phyloP scores from a whole-genome alignment of 176 grass and related monocot genomes.

The Oryza australiensis region DNA sequence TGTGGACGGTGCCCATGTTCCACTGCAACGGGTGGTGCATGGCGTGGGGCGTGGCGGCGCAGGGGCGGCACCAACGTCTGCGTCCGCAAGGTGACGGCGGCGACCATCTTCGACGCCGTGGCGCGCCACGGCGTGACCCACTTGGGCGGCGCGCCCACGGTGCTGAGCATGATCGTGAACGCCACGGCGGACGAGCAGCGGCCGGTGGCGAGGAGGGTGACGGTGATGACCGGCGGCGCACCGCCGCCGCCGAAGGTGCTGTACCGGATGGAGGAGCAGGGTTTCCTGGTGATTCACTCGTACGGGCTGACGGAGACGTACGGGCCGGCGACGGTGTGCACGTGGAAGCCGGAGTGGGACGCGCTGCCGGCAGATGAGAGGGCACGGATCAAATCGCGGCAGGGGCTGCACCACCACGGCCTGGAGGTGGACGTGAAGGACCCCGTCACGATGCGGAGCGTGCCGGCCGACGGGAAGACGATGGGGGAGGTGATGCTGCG shows the following conservation, averaged over 20 bases:
- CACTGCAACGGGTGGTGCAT: slow-evolving; percentile 94
- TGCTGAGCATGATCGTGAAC: slow-evolving; percentile 77
- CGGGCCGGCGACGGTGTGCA: slow-evolving; percentile 59
- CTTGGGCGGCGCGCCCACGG: slow-evolving; percentile 74
- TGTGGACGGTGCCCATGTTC: slow-evolving; percentile 93
- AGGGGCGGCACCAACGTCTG: slow-evolving; percentile 77
- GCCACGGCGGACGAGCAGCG: slow-evolving; percentile 37
- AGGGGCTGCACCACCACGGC: slow-evolving; percentile 72
- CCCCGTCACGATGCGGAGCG: slow-evolving; percentile 59
- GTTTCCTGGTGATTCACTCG: slow-evolving; percentile 64
- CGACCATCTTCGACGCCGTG: slow-evolving; percentile 55
- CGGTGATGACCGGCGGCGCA: slow-evolving; percentile 64
- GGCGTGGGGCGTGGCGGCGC: slow-evolving; percentile 66
- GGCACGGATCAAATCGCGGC: slow-evolving; percentile 67
- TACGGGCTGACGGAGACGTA: slow-evolving; percentile 96
- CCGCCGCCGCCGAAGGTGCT: slow-evolving; percentile 64
- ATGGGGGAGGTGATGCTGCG: slow-evolving; percentile 91
- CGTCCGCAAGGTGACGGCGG: slow-evolving; percentile 52
- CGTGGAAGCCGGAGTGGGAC: slow-evolving; percentile 88
- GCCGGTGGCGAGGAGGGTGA: slow-evolving; percentile 33
- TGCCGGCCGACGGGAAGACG: slow-evolving; percentile 59
- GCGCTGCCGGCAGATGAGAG: slow-evolving; percentile 54
- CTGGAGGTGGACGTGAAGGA: slow-evolving; percentile 85
- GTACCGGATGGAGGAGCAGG: slow-evolving; percentile 68
- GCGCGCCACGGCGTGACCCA: slow-evolving; percentile 46